phyloP scores from a whole-genome alignment of 495 filamentous ascomycete species.

The Penicillium mononematosum region DNA sequence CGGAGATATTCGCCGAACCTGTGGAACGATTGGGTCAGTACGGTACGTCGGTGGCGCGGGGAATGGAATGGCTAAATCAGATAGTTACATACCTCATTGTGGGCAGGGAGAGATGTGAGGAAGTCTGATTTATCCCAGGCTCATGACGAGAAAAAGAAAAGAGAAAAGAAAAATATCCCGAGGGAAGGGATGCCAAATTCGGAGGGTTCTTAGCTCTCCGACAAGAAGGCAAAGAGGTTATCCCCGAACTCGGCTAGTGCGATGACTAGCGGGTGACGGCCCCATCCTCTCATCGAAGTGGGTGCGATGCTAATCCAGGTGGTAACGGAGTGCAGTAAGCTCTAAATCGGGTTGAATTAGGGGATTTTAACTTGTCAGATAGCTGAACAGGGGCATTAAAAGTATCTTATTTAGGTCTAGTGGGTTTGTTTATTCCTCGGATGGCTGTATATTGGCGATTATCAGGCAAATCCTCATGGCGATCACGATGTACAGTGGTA shows the following conservation, averaged over 20 bases:
- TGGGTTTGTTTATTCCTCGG: not conserved
- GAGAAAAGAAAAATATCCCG: conserved; percentile 10
- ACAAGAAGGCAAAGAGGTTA: conserved; percentile 18
- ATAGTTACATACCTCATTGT: conserved; percentile 30
- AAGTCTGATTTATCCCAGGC: conserved; percentile 11
- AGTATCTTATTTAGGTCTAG: not conserved
- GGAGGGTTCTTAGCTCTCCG: conserved; percentile 20
- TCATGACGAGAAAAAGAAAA: conserved; percentile 19
- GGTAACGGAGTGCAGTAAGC: not conserved
- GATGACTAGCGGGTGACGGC: conserved; percentile 17
- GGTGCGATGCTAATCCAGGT: not conserved
- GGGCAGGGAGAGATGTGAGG: conserved; percentile 12
- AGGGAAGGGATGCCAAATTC: not conserved
- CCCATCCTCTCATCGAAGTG: not conserved
- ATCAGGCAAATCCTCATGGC: not conserved
- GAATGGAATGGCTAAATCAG: not conserved
- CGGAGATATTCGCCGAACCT: conserved; percentile 98
- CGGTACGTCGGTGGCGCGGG: conserved; percentile 13
- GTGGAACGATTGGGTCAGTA: conserved; percentile 37
- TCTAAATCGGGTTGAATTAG: not conserved
- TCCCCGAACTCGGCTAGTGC: conserved; percentile 11
- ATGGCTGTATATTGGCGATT: not conserved
- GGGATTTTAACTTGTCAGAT: not conserved
- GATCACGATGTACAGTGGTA: not conserved
- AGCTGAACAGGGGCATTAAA: not conserved